Base-by-base conservation (phyloP, 179 eudicot species). In the Amaranthus tricolor region DNA sequence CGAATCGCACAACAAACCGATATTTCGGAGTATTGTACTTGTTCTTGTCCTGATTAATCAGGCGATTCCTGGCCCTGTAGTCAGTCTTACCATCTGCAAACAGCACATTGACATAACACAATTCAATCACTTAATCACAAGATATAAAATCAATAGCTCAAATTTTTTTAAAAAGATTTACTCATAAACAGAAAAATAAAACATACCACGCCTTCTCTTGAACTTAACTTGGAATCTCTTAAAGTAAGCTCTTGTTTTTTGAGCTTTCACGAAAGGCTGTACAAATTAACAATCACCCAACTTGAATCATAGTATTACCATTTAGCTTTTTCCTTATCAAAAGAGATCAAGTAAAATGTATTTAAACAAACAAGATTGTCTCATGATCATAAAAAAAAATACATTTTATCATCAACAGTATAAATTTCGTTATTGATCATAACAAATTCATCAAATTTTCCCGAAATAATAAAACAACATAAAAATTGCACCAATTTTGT, bases 41-140 rank as follows among this genome's bases (percentile, higher is more conserved):
- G 87, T 85, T 85, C 88, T 85, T 85, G 64, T 85, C 88, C 72
- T 85, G 88, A 69, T 85, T 85, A 60, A 85, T 85, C 72, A 82
- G 68, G 54, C 88, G 88, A n/a, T 63, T 80, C 50, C 88, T 77
- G 3, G 84, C 85, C 49, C 85, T 74, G 43, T 85, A 85, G 44
- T 85, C 88, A 21, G 88, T 85, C 84, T 85, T 85, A 21, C 88
- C 88, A 78, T 80, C 88, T 80, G 77, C 50, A 71, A 20, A 69
- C 17, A 49, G 72, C 10, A 62, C 24, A 50, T 31, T 7, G 5
- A 70, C 15, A 61, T 0, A 62, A 54, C 11, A 49, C 6, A 65
- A 4, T 57, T 60, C 60, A 67, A 31, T n/a, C 21, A 59, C 66
- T 17, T 7, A 59, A 68, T 19, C 67, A 72, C 2, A 55, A 56